Percentiles rank a stretch among this genome's conserved stretches.
These are phyloP conservation scores for Trichoderma afroharzianum DNA, from an alignment of 2,329 filamentous ascomycete genomes.

Conservation along the genomic window DNA sequence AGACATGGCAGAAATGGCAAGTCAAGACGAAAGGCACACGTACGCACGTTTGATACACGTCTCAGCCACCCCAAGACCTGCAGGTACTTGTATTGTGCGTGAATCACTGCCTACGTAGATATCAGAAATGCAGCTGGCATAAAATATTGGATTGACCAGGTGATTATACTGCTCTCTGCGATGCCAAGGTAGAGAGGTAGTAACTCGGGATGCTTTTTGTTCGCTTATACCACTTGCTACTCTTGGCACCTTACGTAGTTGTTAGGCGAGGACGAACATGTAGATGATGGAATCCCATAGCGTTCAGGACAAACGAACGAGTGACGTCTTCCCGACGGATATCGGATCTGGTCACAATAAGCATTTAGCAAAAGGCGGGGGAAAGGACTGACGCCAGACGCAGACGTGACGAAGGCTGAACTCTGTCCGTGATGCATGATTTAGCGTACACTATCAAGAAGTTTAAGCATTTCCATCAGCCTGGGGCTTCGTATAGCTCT, in stretches of 20 bases:
- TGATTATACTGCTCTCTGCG: neutral
- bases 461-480: neutral
- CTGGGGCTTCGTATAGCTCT: neutral
- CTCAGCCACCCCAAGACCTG: neutral
- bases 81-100: neutral
- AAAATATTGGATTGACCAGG: neutral
- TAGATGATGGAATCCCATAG: neutral
- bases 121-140: neutral
- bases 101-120: neutral
- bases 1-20: conserved; percentile 4
- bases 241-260: neutral
- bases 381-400: neutral
- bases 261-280: neutral
- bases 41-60: neutral
- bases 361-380: neutral
- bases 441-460: neutral
- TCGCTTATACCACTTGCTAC: neutral
- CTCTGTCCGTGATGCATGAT: neutral
- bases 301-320: neutral
- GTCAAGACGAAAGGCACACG: neutral
- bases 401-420: conserved; percentile 2
- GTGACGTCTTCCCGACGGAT: neutral
- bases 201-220: neutral
- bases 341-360: neutral
- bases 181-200: neutral